phyloP scores from a whole-genome alignment of 225 moss, liverwort and hornwort genomes.

The Bryum argenteum region DNA sequence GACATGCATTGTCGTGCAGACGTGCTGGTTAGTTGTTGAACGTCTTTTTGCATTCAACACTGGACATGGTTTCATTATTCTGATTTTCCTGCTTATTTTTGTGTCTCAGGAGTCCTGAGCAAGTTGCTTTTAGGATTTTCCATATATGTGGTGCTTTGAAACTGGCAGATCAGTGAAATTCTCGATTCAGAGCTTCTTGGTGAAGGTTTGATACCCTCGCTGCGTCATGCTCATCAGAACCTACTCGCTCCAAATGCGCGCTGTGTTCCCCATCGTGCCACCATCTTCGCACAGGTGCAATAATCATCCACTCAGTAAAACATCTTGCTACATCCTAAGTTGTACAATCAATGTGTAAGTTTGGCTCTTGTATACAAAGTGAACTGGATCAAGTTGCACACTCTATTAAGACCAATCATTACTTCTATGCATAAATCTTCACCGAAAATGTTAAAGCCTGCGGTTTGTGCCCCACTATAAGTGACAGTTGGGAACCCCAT shows the following conservation, averaged over 20 bases:
- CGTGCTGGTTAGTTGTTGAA: constrained; percentile 77
- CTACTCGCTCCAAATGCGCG: constrained; percentile 67
- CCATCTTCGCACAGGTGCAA: constrained; percentile 74
- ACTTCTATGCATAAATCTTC: background rate
- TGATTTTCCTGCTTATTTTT: background rate
- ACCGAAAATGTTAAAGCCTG: background rate
- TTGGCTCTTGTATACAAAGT: too few species aligned
- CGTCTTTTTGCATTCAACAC: constrained; percentile 12
- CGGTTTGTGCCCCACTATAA: background rate
- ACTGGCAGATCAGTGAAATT: constrained; percentile 73
- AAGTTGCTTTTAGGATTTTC: background rate
- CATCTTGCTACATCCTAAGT: background rate
- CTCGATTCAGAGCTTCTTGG: constrained; percentile 93
- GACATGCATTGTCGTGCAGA: constrained; percentile 83
- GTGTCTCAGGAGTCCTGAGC: background rate
- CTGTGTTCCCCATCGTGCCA: constrained; percentile 77
- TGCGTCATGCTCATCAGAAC: constrained; percentile 82
- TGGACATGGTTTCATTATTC: constrained; percentile 1
- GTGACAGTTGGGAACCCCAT: background rate
- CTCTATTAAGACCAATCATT: background rate
- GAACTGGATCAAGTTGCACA: background rate
- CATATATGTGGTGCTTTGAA: background rate
- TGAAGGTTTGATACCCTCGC: constrained; percentile 87
- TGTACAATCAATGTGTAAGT: background rate
- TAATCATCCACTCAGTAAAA: background rate